A percentile compares a stretch with the other conserved stretches of the same genome.
These are phyloP conservation scores for Annulohypoxylon maeteangense DNA, from an alignment of 495 filamentous ascomycete species.

Conservation along the genomic window DNA sequence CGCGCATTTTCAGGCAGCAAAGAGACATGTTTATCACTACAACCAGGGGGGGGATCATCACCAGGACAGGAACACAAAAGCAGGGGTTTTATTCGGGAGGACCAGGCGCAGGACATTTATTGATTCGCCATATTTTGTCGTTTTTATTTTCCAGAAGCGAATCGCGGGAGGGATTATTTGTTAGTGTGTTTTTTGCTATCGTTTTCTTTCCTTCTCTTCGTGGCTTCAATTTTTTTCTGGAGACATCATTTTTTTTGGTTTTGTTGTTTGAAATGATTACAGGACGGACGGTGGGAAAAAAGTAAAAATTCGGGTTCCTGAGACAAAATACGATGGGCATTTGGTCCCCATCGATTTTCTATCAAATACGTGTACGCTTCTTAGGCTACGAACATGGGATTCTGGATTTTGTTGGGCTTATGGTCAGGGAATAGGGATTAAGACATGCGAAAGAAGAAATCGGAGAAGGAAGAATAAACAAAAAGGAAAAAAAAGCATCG, in stretches of 20 bases:
- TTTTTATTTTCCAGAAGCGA: conserved; percentile 23
- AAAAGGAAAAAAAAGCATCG: conserved; percentile 20
- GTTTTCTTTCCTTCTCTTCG: conserved; percentile 33
- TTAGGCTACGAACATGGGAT: conserved; percentile 19
- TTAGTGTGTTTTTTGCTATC: conserved; percentile 4
- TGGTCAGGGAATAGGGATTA: conserved; percentile 7
- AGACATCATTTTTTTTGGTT: conserved; percentile 2
- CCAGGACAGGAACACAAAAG: conserved; percentile 34
- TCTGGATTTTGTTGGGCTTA: conserved; percentile 29
- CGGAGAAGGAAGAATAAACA: conserved; percentile 9
- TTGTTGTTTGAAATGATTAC: conserved; percentile 30
- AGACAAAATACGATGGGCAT: conserved; percentile 19
- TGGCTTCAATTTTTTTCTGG: conserved; percentile 26
- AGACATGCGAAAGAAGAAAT: conserved; percentile 18
- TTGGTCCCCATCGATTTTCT: conserved; percentile 26
- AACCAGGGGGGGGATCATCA: conserved; percentile 37
- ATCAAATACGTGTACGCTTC: conserved; percentile 18
- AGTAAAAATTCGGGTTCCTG: conserved; percentile 36
- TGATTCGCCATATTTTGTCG: conserved; percentile 28
- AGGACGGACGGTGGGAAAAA: conserved; percentile 43
- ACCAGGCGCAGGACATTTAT: conserved; percentile 39
- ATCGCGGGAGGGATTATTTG: conserved; percentile 17
- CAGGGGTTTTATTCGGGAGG: conserved; percentile 31
- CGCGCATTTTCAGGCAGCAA: conserved; percentile 35
- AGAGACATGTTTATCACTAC: conserved; percentile 36